phyloP scores from a whole-genome alignment of 2,329 filamentous ascomycete species.

The Alternaria triticimaculans region DNA sequence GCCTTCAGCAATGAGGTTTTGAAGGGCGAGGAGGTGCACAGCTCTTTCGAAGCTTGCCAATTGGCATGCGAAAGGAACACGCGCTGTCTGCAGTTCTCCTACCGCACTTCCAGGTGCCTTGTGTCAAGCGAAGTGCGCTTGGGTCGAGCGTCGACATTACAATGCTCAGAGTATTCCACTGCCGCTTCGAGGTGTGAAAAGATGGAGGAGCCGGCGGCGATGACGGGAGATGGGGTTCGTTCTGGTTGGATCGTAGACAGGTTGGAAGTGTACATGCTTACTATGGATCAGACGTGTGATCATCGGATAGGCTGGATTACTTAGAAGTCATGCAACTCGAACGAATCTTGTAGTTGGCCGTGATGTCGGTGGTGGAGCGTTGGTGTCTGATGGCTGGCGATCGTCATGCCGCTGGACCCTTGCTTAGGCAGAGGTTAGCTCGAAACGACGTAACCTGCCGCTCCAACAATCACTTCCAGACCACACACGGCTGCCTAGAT shows the following conservation, averaged over 20 bases:
- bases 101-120: not conserved
- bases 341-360: not conserved
- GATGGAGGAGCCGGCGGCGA: not conserved
- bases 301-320: not conserved
- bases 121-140: not conserved
- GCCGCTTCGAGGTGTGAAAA: not conserved
- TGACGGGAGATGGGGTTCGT: not conserved
- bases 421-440: conserved; percentile 23
- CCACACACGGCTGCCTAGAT: not conserved
- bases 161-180: not conserved
- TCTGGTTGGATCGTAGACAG: conserved; percentile 6
- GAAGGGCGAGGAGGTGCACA: not conserved
- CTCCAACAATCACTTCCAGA: conserved; percentile 13
- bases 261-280: not conserved
- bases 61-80: not conserved
- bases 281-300: not conserved
- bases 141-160: not conserved
- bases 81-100: conserved; percentile 5
- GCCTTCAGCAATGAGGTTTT: not conserved
- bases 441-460: conserved; percentile 20
- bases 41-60: not conserved
- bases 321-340: not conserved
- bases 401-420: conserved; percentile 25
- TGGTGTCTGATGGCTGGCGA: not conserved
- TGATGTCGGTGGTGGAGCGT: not conserved